A percentile compares a stretch with the other conserved stretches of the same genome.
These are phyloP conservation scores for Metarhizium humberi DNA, from an alignment of 2,329 filamentous ascomycete genomes.

Conservation along the genomic window DNA sequence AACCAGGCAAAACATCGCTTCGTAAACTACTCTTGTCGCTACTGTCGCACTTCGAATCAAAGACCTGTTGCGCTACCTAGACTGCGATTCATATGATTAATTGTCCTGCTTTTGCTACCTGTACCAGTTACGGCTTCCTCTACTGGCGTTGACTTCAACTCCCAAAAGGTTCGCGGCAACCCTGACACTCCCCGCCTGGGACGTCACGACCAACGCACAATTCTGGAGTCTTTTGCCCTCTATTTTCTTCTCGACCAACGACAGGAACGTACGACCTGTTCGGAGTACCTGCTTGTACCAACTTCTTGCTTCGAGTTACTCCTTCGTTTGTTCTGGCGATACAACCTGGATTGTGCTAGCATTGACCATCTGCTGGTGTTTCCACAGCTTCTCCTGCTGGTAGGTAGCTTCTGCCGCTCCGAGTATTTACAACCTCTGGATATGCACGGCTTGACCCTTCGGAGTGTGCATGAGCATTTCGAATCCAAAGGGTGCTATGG, in stretches of 20 bases:
- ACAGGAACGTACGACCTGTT: background rate
- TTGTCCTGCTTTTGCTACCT: background rate
- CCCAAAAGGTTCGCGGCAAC: background rate
- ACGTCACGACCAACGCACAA: background rate
- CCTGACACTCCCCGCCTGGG: background rate
- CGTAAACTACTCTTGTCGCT: background rate
- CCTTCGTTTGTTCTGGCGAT: slow-evolving; percentile 1
- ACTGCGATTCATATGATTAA: background rate
- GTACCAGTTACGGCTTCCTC: background rate
- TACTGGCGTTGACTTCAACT: background rate
- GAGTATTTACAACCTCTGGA: background rate
- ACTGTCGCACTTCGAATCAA: no score
- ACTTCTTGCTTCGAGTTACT: background rate
- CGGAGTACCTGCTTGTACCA: background rate
- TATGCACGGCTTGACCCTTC: background rate
- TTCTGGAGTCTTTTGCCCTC: background rate
- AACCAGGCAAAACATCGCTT: background rate
- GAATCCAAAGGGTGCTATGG: slow-evolving; percentile 11
- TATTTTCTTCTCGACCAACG: background rate
- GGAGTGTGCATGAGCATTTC: background rate
- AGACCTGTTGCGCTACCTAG: no score
- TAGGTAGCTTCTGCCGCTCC: background rate
- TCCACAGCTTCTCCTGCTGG: background rate
- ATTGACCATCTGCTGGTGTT: background rate
- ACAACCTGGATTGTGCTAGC: background rate